Evolutionary conservation across 495 filamentous ascomycete species (phyloP).

Genomic region (Penicillium nucicola): DNA sequence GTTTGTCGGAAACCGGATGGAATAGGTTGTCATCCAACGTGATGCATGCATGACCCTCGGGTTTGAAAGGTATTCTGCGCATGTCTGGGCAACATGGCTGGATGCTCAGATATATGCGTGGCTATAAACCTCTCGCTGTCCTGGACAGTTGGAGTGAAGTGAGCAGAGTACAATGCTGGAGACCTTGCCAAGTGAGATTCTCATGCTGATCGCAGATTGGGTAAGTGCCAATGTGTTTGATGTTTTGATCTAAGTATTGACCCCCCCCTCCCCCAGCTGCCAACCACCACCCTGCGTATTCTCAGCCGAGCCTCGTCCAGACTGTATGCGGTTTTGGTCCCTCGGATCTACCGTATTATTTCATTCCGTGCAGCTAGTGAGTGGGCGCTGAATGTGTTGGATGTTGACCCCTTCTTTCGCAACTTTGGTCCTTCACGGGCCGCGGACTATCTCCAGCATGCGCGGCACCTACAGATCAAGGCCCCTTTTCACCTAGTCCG

Average conservation of each 20-base stretch:
- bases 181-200: background rate
- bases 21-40: too few relatives aligned
- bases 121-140: background rate
- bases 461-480: background rate
- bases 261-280: background rate
- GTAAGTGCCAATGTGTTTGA: background rate
- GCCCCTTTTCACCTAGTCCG: conserved; percentile 8
- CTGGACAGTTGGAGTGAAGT: background rate
- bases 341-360: background rate
- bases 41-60: too few relatives aligned
- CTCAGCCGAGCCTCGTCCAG: conserved; percentile 4
- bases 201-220: conserved; percentile 1
- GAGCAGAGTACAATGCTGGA: background rate
- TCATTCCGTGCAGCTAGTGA: conserved; percentile 2
- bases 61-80: background rate
- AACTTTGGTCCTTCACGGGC: background rate
- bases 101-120: background rate
- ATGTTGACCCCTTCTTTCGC: conserved; percentile 7
- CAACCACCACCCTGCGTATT: background rate
- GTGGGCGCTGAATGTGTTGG: conserved; percentile 5
- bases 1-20: too few relatives aligned
- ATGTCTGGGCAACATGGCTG: background rate
- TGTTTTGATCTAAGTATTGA: background rate
- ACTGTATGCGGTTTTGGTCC: background rate
- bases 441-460: background rate